A percentile compares a stretch with the other conserved stretches of the same genome.
Conservation (phyloP, 2,329 filamentous ascomycete species). For the Apiospora aurea region DNA sequence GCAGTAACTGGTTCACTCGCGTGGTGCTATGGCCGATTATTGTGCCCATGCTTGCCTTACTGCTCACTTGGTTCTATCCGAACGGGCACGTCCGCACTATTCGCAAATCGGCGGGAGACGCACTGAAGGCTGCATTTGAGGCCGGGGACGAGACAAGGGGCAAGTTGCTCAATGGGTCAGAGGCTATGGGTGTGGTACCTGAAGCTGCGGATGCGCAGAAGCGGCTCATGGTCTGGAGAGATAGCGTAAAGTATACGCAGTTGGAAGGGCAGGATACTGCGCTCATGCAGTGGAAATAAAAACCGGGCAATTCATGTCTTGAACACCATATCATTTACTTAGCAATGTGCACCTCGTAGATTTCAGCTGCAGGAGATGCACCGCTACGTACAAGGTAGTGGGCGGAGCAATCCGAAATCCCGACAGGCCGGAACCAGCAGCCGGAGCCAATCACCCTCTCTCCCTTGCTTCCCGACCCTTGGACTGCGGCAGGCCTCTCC, state of each 20-base stretch:
- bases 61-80: background rate
- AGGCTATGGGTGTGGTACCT: background rate
- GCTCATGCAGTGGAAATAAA: background rate
- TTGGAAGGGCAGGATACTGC: background rate
- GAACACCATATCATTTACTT: too few species aligned
- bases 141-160: background rate
- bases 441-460: too few species aligned
- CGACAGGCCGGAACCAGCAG: too few species aligned
- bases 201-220: background rate
- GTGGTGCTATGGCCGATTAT: background rate
- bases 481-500: too few species aligned
- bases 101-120: background rate
- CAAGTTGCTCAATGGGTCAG: background rate
- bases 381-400: too few species aligned
- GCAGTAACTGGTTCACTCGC: background rate
- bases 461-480: too few species aligned
- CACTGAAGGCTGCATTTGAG: background rate
- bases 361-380: too few species aligned
- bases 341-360: too few species aligned
- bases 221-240: background rate
- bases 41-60: background rate
- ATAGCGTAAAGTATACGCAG: background rate
- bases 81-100: background rate
- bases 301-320: too few species aligned
- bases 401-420: too few species aligned